A percentile compares a stretch with the other conserved stretches of the same genome.
These are phyloP conservation scores for Mycosphaerella arachidis DNA, from an alignment of 2,329 filamentous ascomycete genomes.

Conservation along the genomic window DNA sequence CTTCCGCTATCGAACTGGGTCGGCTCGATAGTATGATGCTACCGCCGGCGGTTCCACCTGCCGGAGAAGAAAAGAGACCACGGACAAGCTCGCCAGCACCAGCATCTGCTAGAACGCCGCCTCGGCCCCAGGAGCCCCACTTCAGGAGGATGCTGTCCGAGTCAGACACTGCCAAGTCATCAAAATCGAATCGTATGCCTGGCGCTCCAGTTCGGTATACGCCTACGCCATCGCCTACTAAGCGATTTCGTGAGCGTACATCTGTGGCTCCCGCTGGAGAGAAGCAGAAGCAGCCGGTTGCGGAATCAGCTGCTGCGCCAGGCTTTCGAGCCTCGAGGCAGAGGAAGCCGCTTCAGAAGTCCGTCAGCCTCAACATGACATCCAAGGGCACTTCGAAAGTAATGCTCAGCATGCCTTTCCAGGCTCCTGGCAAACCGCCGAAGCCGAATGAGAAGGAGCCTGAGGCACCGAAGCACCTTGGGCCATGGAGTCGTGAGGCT, in stretches of 20 bases:
- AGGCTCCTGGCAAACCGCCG: slow-evolving; percentile 21
- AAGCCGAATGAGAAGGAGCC: slow-evolving; percentile 8
- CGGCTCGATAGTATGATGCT: slow-evolving; percentile 20
- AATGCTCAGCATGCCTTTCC: slow-evolving; percentile 29
- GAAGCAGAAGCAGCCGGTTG: neutral
- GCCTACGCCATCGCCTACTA: slow-evolving; percentile 23
- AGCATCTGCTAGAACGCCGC: neutral
- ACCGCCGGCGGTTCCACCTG: slow-evolving; percentile 11
- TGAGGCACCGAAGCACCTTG: slow-evolving; percentile 47
- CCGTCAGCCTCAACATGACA: slow-evolving; percentile 25
- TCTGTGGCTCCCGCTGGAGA: neutral
- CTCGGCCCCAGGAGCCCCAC: slow-evolving; percentile 8
- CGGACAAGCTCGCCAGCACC: neutral
- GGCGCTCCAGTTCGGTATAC: slow-evolving; percentile 29
- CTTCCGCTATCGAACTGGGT: slow-evolving; percentile 13
- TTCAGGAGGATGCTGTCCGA: slow-evolving; percentile 21
- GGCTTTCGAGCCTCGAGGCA: slow-evolving; percentile 2
- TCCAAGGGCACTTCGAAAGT: slow-evolving; percentile 26
- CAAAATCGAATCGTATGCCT: slow-evolving; percentile 18
- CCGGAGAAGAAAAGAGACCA: neutral
- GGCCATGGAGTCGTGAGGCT: slow-evolving; percentile 66
- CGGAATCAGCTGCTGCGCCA: neutral
- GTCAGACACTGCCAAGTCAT: neutral
- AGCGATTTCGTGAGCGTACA: slow-evolving; percentile 14
- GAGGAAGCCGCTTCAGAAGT: slow-evolving; percentile 21